Base-by-base conservation (phyloP, 1,284 basidiomycete genomes). In the Afroboletus lepidellus region DNA sequence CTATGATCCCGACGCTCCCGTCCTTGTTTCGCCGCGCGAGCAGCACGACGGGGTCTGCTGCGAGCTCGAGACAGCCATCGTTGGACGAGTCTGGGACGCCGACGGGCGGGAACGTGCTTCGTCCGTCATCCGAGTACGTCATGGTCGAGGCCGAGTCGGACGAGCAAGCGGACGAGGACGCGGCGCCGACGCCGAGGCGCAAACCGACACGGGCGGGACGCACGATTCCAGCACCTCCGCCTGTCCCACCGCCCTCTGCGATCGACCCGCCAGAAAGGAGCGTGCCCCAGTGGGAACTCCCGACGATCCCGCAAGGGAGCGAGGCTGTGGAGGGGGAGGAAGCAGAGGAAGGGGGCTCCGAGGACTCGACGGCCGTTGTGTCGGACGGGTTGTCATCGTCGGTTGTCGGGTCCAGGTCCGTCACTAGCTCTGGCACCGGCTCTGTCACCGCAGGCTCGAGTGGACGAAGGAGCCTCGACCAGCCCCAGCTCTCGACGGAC, bases 281-380 rank as follows among this genome's bases (percentile, higher is more conserved):
- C 23, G 49, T n/a, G n/a, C n/a, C 69, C 23, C 78, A 78, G 54
- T 83, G 79, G 80, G 79, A 82, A 53, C 62, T 84, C 6, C 78
- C 81, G 3, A 70, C 77, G 16, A 78, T 81, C 41, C 75, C 78
- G 1, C 72, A 67, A 25, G 69, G 72, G 0, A 60, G 68, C 20
- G 57, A 55, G 53, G 59, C 63, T 32, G 58, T 45, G 3, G 59
- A 60, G 8, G 73, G 23, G 6, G 60, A 76, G 60, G 49, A 63
- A 57, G 30, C 55, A 56, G 59, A 59, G 6, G 64, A 72, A 33
- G 72, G 75, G 9, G 77, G 75, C 75, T 76, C 74, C 0, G 77
- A 80, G 51, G 77, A 75, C 49, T 74, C 77, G n/a, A 76, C 72
- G 0, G 62, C 63, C 23, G 56, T 16, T 3, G 13, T 30, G n/a